Percentiles rank a stretch among this genome's conserved stretches.
Evolutionary conservation across 2,329 filamentous ascomycete species (phyloP).

Genomic region (Ophiostoma perfectum): DNA sequence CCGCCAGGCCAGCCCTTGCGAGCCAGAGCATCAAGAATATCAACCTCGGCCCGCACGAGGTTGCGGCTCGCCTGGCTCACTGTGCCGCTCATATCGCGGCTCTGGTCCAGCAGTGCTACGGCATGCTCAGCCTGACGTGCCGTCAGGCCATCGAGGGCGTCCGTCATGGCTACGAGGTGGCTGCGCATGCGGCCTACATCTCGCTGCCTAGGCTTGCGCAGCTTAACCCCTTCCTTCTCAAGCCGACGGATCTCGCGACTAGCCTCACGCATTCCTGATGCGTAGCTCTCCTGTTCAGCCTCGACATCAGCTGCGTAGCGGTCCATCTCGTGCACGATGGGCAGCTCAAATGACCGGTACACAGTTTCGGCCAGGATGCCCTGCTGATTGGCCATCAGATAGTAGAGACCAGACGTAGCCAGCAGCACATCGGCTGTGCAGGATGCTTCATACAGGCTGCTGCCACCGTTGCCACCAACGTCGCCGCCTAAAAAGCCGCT

Average conservation of each 20-base stretch:
- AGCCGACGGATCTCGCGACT: constrained; percentile 57
- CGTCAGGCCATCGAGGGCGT: constrained; percentile 58
- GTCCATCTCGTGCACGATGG: constrained; percentile 63
- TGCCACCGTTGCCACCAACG: constrained; percentile 35
- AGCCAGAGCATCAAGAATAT: constrained; percentile 63
- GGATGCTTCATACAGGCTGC: constrained; percentile 33
- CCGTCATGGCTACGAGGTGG: constrained; percentile 59
- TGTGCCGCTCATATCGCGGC: constrained; percentile 57
- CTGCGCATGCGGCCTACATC: constrained; percentile 58
- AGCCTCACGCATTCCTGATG: constrained; percentile 49
- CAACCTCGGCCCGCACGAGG: constrained; percentile 61
- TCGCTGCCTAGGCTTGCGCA: constrained; percentile 51
- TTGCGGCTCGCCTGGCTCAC: constrained; percentile 62
- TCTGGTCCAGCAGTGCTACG: constrained; percentile 54
- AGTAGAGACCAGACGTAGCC: constrained; percentile 59
- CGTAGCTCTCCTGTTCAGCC: constrained; percentile 59
- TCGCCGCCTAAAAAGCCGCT: constrained; percentile 40
- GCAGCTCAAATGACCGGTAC: constrained; percentile 63
- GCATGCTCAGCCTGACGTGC: constrained; percentile 56
- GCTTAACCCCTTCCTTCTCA: constrained; percentile 59
- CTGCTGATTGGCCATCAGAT: constrained; percentile 64
- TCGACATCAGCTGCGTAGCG: constrained; percentile 58
- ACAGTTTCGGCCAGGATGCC: constrained; percentile 65
- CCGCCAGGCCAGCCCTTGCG: constrained; percentile 64
- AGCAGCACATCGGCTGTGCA: constrained; percentile 61